Base-by-base conservation (phyloP, 2,329 filamentous ascomycete species). In the Fusarium fracticaudum region DNA sequence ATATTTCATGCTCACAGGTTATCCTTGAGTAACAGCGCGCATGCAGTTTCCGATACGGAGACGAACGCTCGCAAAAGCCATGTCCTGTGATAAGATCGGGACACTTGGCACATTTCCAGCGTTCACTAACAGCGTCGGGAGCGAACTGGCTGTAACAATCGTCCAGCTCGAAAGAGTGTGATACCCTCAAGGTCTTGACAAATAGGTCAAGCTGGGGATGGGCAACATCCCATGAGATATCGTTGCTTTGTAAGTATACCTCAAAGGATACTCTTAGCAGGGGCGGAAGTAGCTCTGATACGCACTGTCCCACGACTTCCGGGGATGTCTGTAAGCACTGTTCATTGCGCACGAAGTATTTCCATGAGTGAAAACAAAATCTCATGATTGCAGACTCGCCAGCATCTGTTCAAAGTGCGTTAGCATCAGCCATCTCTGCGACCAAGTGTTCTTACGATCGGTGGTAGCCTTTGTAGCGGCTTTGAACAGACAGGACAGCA, bases 231-330 rank as follows among this genome's bases (percentile, higher is more conserved):
- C 44, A 47, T 22, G 44, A 47, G 6, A 6, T 11, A 10, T 47
- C 18, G 1, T 7, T 3, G 1, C 4, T 14, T 15, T 29, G 5
- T 29, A 47, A 15, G 3, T 20, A 22, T 29, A 11, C 5, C 13
- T 22, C 12, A 22, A 47, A 47, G 1, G 18, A 29, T 20, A 47
- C 4, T 4, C 8, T 20, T 20, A 29, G 8, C 0, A 22, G 18
- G 18, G 24, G 12, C 10, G 5, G 8, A 4, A 47, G 24, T 15
- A 10, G n/a, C 2, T 29, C 4, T 47, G 44, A 14, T 26, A 47
- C 1, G 18, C 11, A 8, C 0, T 20, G 18, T 2, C 12, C 24
- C 3, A 26, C 8, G 5, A 8, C 2, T 35, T 35, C 1, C 1
- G 33, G 6, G 8, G 33, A 3, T 35, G 33, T 6, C 33, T 35